phyloP scores from a whole-genome alignment of 441 rosid genomes.

The Erodium trifolium region DNA sequence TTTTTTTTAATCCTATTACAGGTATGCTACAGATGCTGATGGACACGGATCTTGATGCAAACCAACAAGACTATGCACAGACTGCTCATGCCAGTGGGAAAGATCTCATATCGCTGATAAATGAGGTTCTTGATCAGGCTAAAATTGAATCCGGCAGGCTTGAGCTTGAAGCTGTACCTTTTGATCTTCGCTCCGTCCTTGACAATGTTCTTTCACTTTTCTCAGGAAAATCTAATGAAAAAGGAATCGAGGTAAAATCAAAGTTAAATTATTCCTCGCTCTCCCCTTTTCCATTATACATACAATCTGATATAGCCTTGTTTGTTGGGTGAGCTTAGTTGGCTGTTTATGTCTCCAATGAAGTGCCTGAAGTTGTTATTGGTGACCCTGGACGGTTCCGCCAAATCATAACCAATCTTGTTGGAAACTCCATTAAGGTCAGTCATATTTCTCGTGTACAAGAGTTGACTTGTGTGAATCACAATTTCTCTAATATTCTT shows the following conservation, averaged over 20 bases:
- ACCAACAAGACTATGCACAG: slow-evolving; percentile 71
- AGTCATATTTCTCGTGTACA: not conserved
- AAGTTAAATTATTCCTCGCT: not conserved
- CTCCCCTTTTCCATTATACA: not conserved
- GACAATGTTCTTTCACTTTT: slow-evolving; percentile 67
- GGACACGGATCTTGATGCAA: slow-evolving; percentile 74
- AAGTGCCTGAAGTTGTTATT: slow-evolving; percentile 64
- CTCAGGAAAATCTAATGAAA: slow-evolving; percentile 62
- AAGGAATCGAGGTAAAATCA: slow-evolving; percentile 65
- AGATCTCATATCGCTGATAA: slow-evolving; percentile 72
- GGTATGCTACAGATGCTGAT: slow-evolving; percentile 94
- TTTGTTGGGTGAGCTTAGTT: slow-evolving; percentile 42
- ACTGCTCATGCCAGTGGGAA: slow-evolving; percentile 87
- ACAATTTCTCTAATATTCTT: too few species aligned
- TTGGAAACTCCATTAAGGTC: slow-evolving; percentile 92
- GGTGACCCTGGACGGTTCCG: slow-evolving; percentile 85
- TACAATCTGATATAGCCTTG: slow-evolving; percentile 12
- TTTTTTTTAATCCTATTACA: slow-evolving; percentile 26
- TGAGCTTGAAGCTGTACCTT: slow-evolving; percentile 77
- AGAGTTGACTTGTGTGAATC: too few species aligned
- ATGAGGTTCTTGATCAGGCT: slow-evolving; percentile 92
- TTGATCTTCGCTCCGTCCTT: slow-evolving; percentile 61
- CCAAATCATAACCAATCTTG: slow-evolving; percentile 87
- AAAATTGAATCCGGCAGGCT: slow-evolving; percentile 97
- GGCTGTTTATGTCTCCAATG: slow-evolving; percentile 76